Evolutionary conservation across 139 green algal genomes (phyloP).

Genomic region (Coccomyxa sp.): DNA sequence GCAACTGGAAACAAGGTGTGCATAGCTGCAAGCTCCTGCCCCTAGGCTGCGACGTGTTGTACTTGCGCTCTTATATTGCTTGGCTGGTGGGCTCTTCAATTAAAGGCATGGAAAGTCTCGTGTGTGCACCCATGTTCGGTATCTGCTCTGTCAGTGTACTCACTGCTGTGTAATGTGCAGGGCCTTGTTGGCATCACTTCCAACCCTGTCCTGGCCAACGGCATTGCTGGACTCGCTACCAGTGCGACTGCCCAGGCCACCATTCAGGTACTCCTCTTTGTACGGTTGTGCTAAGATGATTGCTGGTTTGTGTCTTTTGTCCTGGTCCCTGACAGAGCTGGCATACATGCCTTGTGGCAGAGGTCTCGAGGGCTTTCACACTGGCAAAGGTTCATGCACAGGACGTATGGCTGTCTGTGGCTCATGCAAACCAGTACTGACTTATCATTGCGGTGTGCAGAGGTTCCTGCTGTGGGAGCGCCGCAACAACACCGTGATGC

Average conservation of each 20-base stretch:
- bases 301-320: neutral
- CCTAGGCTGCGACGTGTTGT: neutral
- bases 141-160: neutral
- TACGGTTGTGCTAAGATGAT: neutral
- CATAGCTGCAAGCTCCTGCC: too few species aligned
- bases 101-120: neutral
- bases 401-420: neutral
- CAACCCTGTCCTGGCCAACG: constrained; percentile 24
- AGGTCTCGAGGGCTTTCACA: neutral
- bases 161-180: neutral
- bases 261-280: constrained; percentile 4
- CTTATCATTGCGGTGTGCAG: neutral
- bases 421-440: neutral
- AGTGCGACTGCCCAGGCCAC: constrained; percentile 25
- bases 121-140: neutral
- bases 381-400: neutral
- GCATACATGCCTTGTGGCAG: neutral
- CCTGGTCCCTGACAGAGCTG: neutral
- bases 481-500: constrained; percentile 17
- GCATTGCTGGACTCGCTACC: constrained; percentile 26
- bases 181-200: constrained; percentile 13
- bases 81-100: neutral
- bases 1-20: constrained; percentile 21
- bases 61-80: neutral
- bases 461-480: neutral